Percentiles rank a stretch among this genome's conserved stretches.
These are phyloP conservation scores for Lophiostoma macrostomum DNA, from an alignment of 495 filamentous ascomycete genomes.

Conservation along the genomic window DNA sequence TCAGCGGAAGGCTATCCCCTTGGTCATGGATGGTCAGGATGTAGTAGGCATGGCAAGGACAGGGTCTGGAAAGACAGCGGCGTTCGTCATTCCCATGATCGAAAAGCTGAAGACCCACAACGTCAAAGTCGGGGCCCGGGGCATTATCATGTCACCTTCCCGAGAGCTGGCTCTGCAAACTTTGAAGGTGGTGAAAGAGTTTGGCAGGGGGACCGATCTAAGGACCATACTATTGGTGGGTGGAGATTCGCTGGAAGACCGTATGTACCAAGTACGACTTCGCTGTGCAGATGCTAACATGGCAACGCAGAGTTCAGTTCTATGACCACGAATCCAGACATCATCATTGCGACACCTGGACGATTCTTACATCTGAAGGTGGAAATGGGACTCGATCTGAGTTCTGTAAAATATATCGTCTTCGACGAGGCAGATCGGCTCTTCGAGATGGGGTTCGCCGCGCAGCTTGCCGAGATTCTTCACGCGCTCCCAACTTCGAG, in stretches of 20 bases:
- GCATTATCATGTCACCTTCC: conserved; percentile 83
- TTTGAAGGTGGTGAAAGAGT: conserved; percentile 90
- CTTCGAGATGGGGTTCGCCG: conserved; percentile 97
- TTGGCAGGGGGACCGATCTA: conserved; percentile 85
- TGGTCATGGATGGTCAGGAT: conserved; percentile 83
- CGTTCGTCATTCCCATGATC: conserved; percentile 97
- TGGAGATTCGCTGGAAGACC: conserved; percentile 93
- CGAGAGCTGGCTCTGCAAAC: conserved; percentile 93
- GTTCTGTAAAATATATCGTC: conserved; percentile 83
- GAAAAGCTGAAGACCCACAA: conserved; percentile 90
- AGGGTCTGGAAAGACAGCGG: conserved; percentile 94
- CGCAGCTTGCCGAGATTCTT: conserved; percentile 89
- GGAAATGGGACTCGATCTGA: conserved; percentile 86
- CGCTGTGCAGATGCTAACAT: conserved; percentile 2
- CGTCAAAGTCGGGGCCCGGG: conserved; percentile 76
- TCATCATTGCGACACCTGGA: conserved; percentile 93
- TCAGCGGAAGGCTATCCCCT: conserved; percentile 91
- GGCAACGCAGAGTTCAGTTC: conserved; percentile 61
- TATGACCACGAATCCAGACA: conserved; percentile 93
- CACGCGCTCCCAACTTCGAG: conserved; percentile 77
- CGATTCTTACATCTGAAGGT: conserved; percentile 94
- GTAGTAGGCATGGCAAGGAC: conserved; percentile 97
- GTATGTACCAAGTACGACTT: not conserved
- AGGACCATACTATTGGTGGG: conserved; percentile 86
- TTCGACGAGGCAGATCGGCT: conserved; percentile 96